Conservation (phyloP, 2,329 filamentous ascomycete genomes). For the Bertia moriformis region DNA sequence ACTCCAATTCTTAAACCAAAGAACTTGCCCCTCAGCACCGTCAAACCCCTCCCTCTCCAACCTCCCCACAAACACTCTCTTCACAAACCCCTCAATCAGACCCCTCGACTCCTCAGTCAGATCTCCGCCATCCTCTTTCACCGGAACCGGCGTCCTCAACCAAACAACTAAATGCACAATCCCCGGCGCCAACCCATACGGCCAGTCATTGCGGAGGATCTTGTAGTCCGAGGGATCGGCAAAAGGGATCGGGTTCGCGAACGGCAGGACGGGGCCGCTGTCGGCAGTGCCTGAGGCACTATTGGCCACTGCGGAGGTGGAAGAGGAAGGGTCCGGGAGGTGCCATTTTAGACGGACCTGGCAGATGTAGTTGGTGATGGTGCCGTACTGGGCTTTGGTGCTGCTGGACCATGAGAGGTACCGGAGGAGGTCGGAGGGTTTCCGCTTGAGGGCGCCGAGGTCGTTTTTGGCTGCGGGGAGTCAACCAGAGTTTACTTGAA, state of each 20-base stretch:
- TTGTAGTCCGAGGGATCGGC: slow-evolving; percentile 34
- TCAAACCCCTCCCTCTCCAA: slow-evolving; percentile 16
- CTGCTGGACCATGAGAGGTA: slow-evolving; percentile 43
- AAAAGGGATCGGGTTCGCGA: slow-evolving; percentile 33
- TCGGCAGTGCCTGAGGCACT: slow-evolving; percentile 7
- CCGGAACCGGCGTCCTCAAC: slow-evolving; percentile 32
- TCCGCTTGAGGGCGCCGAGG: slow-evolving; percentile 39
- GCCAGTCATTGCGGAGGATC: slow-evolving; percentile 48
- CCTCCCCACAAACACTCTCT: slow-evolving; percentile 28
- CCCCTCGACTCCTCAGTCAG: slow-evolving; percentile 30
- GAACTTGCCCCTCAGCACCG: slow-evolving; percentile 25
- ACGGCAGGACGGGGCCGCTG: slow-evolving; percentile 19
- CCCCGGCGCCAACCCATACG: slow-evolving; percentile 37
- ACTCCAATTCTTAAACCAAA: slow-evolving; percentile 54
- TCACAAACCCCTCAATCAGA: slow-evolving; percentile 31
- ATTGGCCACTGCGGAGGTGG: slow-evolving; percentile 7
- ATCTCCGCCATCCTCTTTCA: slow-evolving; percentile 27
- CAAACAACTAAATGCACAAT: slow-evolving; percentile 43
- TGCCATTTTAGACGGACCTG: slow-evolving; percentile 36
- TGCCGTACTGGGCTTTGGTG: slow-evolving; percentile 37
- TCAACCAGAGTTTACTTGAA: slow-evolving; percentile 1
- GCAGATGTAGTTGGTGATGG: slow-evolving; percentile 39
- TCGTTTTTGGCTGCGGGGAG: slow-evolving; percentile 25
- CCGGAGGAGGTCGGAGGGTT: slow-evolving; percentile 39
- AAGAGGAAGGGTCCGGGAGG: slow-evolving; percentile 9